phyloP scores from a whole-genome alignment of 768 basidiomycete genomes.

The Mycena haematopus region DNA sequence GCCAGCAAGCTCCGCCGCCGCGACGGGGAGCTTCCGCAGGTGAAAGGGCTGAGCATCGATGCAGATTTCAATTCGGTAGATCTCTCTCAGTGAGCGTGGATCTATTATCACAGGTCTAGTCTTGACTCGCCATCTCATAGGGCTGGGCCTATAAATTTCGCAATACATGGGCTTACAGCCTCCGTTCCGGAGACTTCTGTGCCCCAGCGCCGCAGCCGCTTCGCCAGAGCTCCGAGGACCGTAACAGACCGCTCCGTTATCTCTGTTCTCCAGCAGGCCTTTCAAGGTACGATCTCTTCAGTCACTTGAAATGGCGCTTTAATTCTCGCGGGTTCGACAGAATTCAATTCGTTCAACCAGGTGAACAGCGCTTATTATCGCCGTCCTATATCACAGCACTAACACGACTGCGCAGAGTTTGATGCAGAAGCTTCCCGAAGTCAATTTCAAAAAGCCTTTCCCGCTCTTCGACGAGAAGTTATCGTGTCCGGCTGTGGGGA shows the following conservation, averaged over 20 bases:
- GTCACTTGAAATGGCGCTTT: not conserved
- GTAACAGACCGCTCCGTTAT: conserved; percentile 24
- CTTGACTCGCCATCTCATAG: conserved; percentile 13
- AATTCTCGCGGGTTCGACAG: not conserved
- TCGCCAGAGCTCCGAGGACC: not conserved
- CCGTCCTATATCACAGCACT: not conserved
- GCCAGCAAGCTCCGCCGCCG: conserved; percentile 39
- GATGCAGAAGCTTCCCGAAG: conserved; percentile 27
- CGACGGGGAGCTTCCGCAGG: conserved; percentile 41
- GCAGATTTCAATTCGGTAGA: conserved; percentile 44
- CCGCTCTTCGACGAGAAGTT: conserved; percentile 33
- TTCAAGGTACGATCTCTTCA: conserved; percentile 3
- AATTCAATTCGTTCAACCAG: conserved; percentile 31
- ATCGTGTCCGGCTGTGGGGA: conserved; percentile 28
- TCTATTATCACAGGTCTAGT: not conserved
- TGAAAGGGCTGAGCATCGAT: conserved; percentile 47
- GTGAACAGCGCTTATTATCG: not conserved
- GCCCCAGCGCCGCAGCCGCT: conserved; percentile 23
- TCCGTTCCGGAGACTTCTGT: conserved; percentile 17
- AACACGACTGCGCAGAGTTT: not conserved
- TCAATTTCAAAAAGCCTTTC: conserved; percentile 33
- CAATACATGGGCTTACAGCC: conserved; percentile 33
- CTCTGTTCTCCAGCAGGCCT: conserved; percentile 30
- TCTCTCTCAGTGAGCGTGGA: conserved; percentile 30
- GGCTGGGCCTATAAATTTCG: conserved; percentile 40